Evolutionary conservation across 2,329 filamentous ascomycete species (phyloP), one percentile per base, ranked within the genome.

Genomic region (Botrytis paeoniae): DNA sequence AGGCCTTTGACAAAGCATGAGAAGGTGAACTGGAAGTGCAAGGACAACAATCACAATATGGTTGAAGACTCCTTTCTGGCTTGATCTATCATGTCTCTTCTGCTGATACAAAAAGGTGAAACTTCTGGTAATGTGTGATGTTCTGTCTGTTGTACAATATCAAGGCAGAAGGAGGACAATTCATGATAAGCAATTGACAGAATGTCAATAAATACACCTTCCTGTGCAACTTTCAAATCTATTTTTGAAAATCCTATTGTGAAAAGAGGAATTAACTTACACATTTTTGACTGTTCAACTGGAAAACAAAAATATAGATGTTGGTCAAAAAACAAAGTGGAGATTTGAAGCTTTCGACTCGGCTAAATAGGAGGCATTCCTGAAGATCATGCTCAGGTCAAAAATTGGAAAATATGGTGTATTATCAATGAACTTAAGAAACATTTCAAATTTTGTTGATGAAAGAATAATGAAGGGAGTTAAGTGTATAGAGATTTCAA

Each of bases 321-420:
- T 20, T 39, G 4, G 16, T 4, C 14, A 22, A 39, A 20, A 25
- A 51, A 66, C 8, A 16, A 51, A 7, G 22, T 65, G 32, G 12
- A 48, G 7, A 51, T 37, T 39, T 2, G 32, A 37, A 66, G 25
- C 29, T 39, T 14, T 54, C 43, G 32, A 32, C 43, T 66, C 63
- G 63, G 32, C 7, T 66, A 66, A 66, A 66, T 66, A 66, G 63
- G 63, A 51, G 63, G 43, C 8, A 25, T 63, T 29, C n/a, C 14
- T 37, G n/a, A 35, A 39, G 8, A 54, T 20, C 22, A 18, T 51
- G 22, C 8, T 29, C 35, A 25, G 39, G 32, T 61, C 32, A 61
- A 18, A 39, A 10, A 35, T 22, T 32, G 4, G 14, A 29, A 29
- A 57, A 29, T 18, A 12, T 9, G 16, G 1, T 57, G 14, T 57